Base-by-base conservation (phyloP, 352 stramenopile genomes). In the Globisporangium viniferum region DNA sequence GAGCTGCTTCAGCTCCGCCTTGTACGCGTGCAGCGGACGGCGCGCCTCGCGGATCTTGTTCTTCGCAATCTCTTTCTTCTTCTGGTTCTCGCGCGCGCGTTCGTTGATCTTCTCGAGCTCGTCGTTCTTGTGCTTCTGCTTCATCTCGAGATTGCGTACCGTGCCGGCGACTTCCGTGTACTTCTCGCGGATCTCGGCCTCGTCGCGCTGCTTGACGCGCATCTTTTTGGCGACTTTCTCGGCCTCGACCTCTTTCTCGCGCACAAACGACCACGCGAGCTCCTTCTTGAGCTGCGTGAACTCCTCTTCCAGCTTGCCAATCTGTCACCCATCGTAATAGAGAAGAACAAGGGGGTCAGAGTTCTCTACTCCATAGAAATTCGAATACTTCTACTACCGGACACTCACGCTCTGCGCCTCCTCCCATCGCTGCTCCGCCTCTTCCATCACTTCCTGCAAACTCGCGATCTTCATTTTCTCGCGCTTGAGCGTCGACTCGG, bases 181-280 rank as follows among this genome's bases (percentile, higher is more conserved):
- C 46, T 88, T 76, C 8, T 73, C 72, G 1, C 69, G 68, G 54
- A 74, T 79, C 36, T 76, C 69, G 0, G 73, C 67, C 14, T 79
- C 79, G 14, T 89, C 76, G 20, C 66, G 65, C 66, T 89, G 73
- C 61, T 88, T 88, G 2, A 78, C 75, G 39, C 66, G 73, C 74
- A 89, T 82, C 62, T 86, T 90, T 59, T 80, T 88, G 7, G 75
- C 76, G 36, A 83, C 73, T 35, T 87, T 82, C 5, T 74, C 67
- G 20, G 76, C 82, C 54, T 82, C 57, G 0, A 74, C 22, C 54
- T 95, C 85, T 49, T 92, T 90, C 59, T 89, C 82, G 15, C 74
- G 71, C 8, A 95, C 87, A 73, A 95, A 93, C 9, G 84, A 95
- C 87, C 87, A 95, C 20, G 84, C 87, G 1, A 95, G 72, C 55